These are phyloP conservation scores for Lactarius deliciosus DNA, from an alignment of 768 basidiomycete genomes.

Conservation along the genomic window DNA sequence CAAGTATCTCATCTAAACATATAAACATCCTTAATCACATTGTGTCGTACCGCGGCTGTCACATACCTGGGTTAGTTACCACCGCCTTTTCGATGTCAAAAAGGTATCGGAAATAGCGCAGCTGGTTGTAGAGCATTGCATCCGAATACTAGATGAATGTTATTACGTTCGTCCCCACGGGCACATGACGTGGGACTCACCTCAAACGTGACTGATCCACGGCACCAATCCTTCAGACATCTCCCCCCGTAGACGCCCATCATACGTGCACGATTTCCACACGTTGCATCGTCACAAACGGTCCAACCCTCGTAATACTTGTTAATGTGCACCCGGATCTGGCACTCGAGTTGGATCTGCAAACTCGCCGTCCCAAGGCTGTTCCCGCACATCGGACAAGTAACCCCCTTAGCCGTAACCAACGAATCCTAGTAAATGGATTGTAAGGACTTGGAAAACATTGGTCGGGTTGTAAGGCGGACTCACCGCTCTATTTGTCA, in stretches of 20 bases:
- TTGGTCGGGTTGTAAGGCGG: background rate
- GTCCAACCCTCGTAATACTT: slow-evolving; percentile 90
- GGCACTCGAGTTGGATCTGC: slow-evolving; percentile 80
- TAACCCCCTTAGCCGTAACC: slow-evolving; percentile 60
- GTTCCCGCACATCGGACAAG: slow-evolving; percentile 66
- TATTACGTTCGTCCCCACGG: slow-evolving; percentile 13
- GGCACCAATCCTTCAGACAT: slow-evolving; percentile 71
- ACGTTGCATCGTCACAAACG: slow-evolving; percentile 83
- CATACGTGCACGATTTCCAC: slow-evolving; percentile 81
- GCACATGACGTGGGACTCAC: slow-evolving; percentile 43
- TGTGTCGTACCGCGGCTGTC: slow-evolving; percentile 37
- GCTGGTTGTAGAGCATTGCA: slow-evolving; percentile 81
- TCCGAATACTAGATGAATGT: slow-evolving; percentile 69
- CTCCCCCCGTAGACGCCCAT: slow-evolving; percentile 90
- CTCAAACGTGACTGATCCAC: slow-evolving; percentile 71
- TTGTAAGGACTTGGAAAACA: slow-evolving; percentile 1
- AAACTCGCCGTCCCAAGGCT: slow-evolving; percentile 59
- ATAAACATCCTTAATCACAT: slow-evolving; percentile 1
- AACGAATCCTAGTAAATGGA: slow-evolving; percentile 55
- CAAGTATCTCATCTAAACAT: slow-evolving; percentile 53
- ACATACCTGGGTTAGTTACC: slow-evolving; percentile 47
- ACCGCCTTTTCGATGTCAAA: slow-evolving; percentile 73
- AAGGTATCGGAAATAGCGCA: slow-evolving; percentile 76
- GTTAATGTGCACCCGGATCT: slow-evolving; percentile 73
- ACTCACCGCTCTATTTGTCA: slow-evolving; percentile 59